A percentile compares a stretch with the other conserved stretches of the same genome.
These are phyloP conservation scores for Colletotrichum higginsianum DNA, from an alignment of 2,329 filamentous ascomycete genomes.

Conservation along the genomic window DNA sequence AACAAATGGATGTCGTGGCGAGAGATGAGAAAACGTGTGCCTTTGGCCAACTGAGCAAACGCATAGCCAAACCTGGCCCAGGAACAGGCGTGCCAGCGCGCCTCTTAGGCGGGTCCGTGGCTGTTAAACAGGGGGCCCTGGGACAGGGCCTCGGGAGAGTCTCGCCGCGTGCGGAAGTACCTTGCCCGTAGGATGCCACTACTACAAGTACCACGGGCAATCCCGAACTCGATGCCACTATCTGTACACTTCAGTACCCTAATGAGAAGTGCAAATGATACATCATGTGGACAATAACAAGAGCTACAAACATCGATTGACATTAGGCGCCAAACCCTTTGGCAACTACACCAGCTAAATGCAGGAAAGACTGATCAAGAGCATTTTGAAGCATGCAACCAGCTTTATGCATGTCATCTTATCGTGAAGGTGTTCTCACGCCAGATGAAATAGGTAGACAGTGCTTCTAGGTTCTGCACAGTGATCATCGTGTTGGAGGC, in stretches of 20 bases:
- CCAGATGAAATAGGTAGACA: slow-evolving; percentile 1
- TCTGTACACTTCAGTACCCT: too few species aligned
- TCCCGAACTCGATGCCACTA: background rate
- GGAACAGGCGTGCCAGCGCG: slow-evolving; percentile 33
- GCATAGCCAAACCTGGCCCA: slow-evolving; percentile 34
- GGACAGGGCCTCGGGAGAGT: slow-evolving; percentile 29
- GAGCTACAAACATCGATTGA: background rate
- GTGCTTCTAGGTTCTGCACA: slow-evolving; percentile 1
- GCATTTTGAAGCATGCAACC: background rate
- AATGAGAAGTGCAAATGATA: background rate
- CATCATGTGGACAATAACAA: background rate
- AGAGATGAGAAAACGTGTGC: slow-evolving; percentile 40
- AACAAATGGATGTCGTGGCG: slow-evolving; percentile 28
- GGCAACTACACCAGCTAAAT: background rate
- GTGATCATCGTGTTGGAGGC: background rate
- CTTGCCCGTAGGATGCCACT: slow-evolving; percentile 17
- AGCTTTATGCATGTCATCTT: background rate
- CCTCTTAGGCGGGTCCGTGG: slow-evolving; percentile 34
- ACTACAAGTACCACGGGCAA: slow-evolving; percentile 10
- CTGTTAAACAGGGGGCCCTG: slow-evolving; percentile 31
- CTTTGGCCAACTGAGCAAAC: slow-evolving; percentile 38
- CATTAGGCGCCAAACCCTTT: background rate
- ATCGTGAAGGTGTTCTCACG: background rate
- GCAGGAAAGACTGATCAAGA: background rate
- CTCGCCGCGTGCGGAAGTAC: slow-evolving; percentile 33